Evolutionary conservation across 176 grass and related monocot genomes (phyloP).

Genomic region (Oryza glumipatula): DNA sequence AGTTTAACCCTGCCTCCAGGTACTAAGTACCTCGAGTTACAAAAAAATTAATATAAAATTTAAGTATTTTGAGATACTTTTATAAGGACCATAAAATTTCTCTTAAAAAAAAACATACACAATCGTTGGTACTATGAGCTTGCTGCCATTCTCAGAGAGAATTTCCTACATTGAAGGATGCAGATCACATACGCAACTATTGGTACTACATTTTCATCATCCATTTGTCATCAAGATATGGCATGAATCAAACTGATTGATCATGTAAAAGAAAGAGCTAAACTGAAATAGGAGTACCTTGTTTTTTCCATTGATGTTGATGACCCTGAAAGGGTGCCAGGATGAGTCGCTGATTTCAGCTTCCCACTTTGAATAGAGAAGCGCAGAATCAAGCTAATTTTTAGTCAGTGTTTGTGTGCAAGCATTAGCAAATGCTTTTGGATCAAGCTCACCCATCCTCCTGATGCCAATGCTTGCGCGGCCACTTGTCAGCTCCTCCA

Average conservation of each 20-base stretch:
- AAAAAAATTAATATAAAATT: no score
- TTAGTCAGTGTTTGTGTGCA: conserved; percentile 31
- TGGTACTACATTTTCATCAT: no score
- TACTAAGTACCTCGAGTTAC: no score
- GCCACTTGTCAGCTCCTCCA: no score
- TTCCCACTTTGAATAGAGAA: conserved; percentile 57
- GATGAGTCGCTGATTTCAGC: conserved; percentile 42
- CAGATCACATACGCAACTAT: background rate
- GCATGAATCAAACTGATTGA: no score
- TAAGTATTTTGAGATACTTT: no score
- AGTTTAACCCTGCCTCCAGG: no score
- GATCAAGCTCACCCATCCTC: conserved; percentile 64
- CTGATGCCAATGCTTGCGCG: conserved; percentile 22
- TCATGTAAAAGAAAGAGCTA: no score
- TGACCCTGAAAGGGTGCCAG: conserved; percentile 59
- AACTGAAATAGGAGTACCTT: background rate
- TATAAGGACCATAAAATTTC: no score
- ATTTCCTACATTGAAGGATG: conserved; percentile 35
- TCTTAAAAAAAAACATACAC: background rate
- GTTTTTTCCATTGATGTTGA: conserved; percentile 31
- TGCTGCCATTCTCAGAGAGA: conserved; percentile 36
- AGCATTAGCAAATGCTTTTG: conserved; percentile 47
- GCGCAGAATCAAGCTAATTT: background rate
- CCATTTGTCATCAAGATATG: no score
- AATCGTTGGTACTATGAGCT: background rate